Evolutionary conservation across 2,329 filamentous ascomycete genomes (phyloP).

Genomic region (Nothomitra cinnamomea): DNA sequence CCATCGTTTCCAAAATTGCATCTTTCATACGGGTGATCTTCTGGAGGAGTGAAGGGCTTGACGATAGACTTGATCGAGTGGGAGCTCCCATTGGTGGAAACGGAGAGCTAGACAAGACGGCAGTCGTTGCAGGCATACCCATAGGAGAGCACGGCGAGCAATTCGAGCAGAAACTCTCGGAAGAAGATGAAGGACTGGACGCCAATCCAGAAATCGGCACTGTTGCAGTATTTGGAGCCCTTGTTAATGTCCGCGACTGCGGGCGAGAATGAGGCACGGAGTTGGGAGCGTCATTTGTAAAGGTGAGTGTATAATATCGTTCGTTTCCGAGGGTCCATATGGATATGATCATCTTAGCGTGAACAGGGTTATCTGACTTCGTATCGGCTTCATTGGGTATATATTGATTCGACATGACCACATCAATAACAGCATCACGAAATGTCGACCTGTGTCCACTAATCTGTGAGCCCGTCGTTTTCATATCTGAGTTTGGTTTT

Average conservation of each 20-base stretch:
- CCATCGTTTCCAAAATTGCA: slow-evolving; percentile 56
- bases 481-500: neutral
- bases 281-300: slow-evolving; percentile 40
- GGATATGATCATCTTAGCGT: slow-evolving; percentile 61
- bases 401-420: slow-evolving; percentile 2
- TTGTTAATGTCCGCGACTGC: slow-evolving; percentile 7
- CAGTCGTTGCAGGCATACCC: slow-evolving; percentile 30
- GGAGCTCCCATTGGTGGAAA: slow-evolving; percentile 55
- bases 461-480: slow-evolving; percentile 11
- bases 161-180: slow-evolving; percentile 7
- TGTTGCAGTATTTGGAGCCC: slow-evolving; percentile 8
- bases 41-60: slow-evolving; percentile 47
- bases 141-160: slow-evolving; percentile 23
- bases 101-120: slow-evolving; percentile 36
- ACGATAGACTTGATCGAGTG: slow-evolving; percentile 33
- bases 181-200: slow-evolving; percentile 11
- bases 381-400: slow-evolving; percentile 25
- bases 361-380: slow-evolving; percentile 23
- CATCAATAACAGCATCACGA: slow-evolving; percentile 3
- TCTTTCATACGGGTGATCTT: slow-evolving; percentile 64
- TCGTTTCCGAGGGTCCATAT: slow-evolving; percentile 54
- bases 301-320: slow-evolving; percentile 57
- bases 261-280: slow-evolving; percentile 4
- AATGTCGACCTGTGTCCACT: neutral
- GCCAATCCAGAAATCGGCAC: slow-evolving; percentile 6